Percentiles rank a stretch among this genome's conserved stretches.
Conservation (phyloP, 2,329 filamentous ascomycete species). For the Talaromyces funiculosus region DNA sequence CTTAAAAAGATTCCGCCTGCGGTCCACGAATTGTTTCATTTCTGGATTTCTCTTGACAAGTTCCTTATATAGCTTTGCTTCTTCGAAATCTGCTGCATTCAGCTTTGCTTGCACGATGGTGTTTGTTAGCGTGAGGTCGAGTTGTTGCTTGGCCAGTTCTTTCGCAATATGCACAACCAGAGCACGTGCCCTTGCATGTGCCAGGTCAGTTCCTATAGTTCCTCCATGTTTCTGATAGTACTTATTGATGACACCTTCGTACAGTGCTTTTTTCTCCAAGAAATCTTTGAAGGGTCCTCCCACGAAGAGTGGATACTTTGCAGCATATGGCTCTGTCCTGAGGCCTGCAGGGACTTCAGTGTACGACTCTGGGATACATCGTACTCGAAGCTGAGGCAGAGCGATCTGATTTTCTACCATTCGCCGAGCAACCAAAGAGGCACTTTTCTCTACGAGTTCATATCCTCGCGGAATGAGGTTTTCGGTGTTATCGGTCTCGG, state of each 20-base stretch:
- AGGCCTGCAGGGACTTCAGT: conserved; percentile 8
- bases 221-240: background rate
- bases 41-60: background rate
- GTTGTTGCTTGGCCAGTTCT: conserved; percentile 13
- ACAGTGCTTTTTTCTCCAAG: background rate
- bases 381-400: conserved; percentile 27
- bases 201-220: background rate
- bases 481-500: conserved; percentile 33
- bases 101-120: background rate
- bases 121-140: conserved; percentile 21
- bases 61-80: conserved; percentile 22
- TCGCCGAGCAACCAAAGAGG: conserved; percentile 25
- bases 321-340: background rate
- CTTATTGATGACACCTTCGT: background rate
- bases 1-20: background rate
- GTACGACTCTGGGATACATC: conserved; percentile 9
- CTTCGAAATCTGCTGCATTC: background rate
- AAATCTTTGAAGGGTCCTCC: conserved; percentile 29
- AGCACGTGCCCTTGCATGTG: background rate
- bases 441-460: conserved; percentile 21
- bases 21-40: background rate
- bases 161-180: conserved; percentile 14
- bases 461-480: conserved; percentile 23
- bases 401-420: conserved; percentile 24
- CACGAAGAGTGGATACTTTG: conserved; percentile 5